A percentile compares a stretch with the other conserved stretches of the same genome.
Conservation (phyloP, 2,329 filamentous ascomycete genomes). For the Thermothelomyces thermophilus region DNA sequence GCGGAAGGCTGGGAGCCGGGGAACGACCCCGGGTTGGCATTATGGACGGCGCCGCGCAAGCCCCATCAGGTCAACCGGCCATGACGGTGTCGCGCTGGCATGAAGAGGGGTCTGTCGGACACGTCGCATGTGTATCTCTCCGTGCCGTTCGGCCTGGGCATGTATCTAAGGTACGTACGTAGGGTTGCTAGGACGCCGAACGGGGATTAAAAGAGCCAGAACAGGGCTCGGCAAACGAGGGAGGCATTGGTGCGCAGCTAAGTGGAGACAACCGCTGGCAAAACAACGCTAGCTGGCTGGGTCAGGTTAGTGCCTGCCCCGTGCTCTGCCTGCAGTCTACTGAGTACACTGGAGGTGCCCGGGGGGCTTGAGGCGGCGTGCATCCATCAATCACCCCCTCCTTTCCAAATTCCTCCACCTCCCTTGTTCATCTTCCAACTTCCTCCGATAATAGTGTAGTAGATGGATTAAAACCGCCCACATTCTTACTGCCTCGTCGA, state of each 20-base stretch:
- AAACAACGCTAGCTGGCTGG: too few species aligned
- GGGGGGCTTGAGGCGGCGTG: too few species aligned
- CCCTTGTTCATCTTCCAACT: too few species aligned
- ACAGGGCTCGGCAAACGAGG: constrained; percentile 1
- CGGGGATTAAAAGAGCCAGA: constrained; percentile 15
- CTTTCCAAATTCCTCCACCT: too few species aligned
- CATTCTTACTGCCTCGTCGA: too few species aligned
- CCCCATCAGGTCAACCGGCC: constrained; percentile 23
- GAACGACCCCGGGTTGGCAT: constrained; percentile 24
- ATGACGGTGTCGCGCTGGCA: constrained; percentile 20
- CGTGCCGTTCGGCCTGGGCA: constrained; percentile 13
- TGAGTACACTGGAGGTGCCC: too few species aligned
- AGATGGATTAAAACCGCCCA: too few species aligned
- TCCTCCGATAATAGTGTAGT: too few species aligned
- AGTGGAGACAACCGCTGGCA: constrained; percentile 7
- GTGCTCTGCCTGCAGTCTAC: too few species aligned
- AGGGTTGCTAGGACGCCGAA: constrained; percentile 5
- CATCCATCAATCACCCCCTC: too few species aligned
- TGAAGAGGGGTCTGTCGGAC: constrained; percentile 13
- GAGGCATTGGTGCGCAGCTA: constrained; percentile 11
- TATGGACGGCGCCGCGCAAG: constrained; percentile 23
- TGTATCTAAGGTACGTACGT: background rate
- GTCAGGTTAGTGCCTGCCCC: too few species aligned
- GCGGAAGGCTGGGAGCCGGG: constrained; percentile 23
- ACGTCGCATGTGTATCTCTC: constrained; percentile 17